A percentile compares a stretch with the other conserved stretches of the same genome.
Conservation (phyloP, 495 filamentous ascomycete genomes). For the Pseudoneurospora amorphoporcata region DNA sequence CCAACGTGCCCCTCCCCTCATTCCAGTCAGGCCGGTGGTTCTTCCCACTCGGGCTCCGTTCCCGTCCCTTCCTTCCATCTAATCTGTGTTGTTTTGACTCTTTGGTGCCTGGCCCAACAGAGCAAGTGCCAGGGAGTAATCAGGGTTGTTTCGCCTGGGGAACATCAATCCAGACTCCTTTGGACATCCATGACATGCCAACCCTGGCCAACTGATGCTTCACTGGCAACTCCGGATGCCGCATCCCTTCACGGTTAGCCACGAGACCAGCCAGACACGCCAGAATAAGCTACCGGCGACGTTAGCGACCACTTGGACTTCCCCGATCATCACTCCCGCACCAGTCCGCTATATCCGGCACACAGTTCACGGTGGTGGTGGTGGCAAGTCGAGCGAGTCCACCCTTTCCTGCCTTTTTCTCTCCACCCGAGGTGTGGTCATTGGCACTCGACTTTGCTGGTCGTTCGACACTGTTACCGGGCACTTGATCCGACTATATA, state of each 20-base stretch:
- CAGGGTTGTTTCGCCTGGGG: not conserved
- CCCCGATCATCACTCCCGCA: not conserved
- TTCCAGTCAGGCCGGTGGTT: not conserved
- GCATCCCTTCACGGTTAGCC: not conserved
- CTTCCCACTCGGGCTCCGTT: not conserved
- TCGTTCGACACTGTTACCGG: not conserved
- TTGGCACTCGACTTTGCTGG: not conserved
- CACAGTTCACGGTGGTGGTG: not conserved
- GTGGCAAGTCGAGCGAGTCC: not conserved
- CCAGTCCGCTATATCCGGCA: not conserved
- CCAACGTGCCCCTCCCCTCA: no score
- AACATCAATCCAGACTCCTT: not conserved
- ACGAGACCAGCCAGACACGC: not conserved
- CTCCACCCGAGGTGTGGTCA: not conserved
- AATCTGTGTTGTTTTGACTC: not conserved
- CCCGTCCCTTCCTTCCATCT: not conserved
- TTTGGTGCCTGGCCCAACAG: not conserved
- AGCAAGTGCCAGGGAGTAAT: not conserved
- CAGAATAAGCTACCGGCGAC: not conserved
- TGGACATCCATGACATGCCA: not conserved
- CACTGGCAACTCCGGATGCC: not conserved
- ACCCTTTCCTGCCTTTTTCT: not conserved
- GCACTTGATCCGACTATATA: not conserved
- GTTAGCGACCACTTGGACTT: not conserved
- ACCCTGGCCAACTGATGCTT: not conserved